These are phyloP conservation scores for Termitomyces bulborhizus DNA, from an alignment of 768 basidiomycete genomes.

Conservation along the genomic window DNA sequence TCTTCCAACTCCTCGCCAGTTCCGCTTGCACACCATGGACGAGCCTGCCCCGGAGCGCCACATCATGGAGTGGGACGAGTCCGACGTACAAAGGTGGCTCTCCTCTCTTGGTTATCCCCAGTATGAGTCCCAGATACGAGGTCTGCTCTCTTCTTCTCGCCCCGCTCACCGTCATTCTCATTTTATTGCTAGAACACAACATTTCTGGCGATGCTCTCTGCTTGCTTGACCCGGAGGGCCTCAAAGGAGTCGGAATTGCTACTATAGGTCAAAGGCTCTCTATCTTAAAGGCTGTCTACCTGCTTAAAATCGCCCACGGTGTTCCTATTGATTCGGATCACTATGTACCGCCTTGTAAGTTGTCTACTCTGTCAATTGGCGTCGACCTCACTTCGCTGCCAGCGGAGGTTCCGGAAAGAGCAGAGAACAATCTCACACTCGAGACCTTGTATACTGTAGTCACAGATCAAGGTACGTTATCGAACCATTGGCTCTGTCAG, in stretches of 20 bases:
- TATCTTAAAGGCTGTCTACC: conserved; percentile 90
- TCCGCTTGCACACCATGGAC: conserved; percentile 24
- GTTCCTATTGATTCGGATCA: conserved; percentile 79
- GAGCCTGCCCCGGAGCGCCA: conserved; percentile 27
- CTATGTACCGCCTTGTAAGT: conserved; percentile 86
- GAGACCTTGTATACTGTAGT: conserved; percentile 64
- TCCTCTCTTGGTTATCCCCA: conserved; percentile 74
- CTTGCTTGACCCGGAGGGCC: conserved; percentile 73
- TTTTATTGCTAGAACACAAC: conserved; percentile 61
- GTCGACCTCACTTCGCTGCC: conserved; percentile 8
- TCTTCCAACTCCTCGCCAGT: neutral
- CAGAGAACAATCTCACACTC: conserved; percentile 43
- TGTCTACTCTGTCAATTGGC: neutral
- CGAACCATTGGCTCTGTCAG: neutral
- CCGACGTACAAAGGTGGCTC: conserved; percentile 77
- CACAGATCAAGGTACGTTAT: conserved; percentile 63
- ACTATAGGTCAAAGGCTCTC: conserved; percentile 88
- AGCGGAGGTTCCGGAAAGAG: conserved; percentile 58
- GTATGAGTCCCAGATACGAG: conserved; percentile 78
- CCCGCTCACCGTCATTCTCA: conserved; percentile 9
- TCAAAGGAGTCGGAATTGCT: conserved; percentile 84
- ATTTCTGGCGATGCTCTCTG: conserved; percentile 90
- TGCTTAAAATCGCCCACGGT: conserved; percentile 77
- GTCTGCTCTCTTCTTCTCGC: conserved; percentile 24
- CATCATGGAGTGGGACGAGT: conserved; percentile 66